These are phyloP conservation scores for Lomentospora prolificans DNA, from an alignment of 2,329 filamentous ascomycete species.

Conservation along the genomic window DNA sequence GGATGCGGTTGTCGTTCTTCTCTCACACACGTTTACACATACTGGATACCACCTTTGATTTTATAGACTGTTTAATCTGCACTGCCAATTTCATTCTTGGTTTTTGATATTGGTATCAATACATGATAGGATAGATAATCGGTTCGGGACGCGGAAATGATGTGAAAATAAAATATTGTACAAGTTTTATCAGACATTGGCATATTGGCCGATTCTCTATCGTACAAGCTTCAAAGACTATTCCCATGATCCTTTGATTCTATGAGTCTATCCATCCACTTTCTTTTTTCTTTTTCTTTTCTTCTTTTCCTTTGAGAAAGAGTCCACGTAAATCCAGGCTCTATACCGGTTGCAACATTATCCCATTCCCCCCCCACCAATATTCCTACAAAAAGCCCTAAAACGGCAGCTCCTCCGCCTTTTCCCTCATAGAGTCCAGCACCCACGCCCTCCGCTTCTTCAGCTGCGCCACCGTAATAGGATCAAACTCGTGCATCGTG, in stretches of 20 bases:
- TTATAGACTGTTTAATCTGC: neutral
- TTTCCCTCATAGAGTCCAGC: constrained; percentile 1
- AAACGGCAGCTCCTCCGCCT: neutral
- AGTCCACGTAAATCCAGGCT: too few relatives aligned
- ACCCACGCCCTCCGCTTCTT: constrained; percentile 2
- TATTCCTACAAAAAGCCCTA: neutral
- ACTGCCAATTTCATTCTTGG: neutral
- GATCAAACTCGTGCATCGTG: constrained; percentile 8
- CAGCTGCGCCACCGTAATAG: neutral
- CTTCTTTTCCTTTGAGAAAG: too few relatives aligned
- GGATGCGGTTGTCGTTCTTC: too few relatives aligned
- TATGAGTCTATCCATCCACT: too few relatives aligned
- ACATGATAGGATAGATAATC: constrained; percentile 18
- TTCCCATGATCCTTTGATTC: too few relatives aligned
- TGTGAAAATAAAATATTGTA: too few relatives aligned
- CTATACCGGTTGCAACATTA: too few relatives aligned
- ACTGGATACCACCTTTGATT: neutral
- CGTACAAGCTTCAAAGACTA: too few relatives aligned
- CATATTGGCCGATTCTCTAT: too few relatives aligned
- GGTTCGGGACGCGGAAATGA: constrained; percentile 29
- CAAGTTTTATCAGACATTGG: too few relatives aligned
- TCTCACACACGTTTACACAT: too few relatives aligned
- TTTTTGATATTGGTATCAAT: neutral
- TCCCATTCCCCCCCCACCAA: neutral
- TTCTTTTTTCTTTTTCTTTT: too few relatives aligned